Base-by-base conservation (phyloP, 192 early-diverging fungal species). In the Rhizophagus sp. region DNA sequence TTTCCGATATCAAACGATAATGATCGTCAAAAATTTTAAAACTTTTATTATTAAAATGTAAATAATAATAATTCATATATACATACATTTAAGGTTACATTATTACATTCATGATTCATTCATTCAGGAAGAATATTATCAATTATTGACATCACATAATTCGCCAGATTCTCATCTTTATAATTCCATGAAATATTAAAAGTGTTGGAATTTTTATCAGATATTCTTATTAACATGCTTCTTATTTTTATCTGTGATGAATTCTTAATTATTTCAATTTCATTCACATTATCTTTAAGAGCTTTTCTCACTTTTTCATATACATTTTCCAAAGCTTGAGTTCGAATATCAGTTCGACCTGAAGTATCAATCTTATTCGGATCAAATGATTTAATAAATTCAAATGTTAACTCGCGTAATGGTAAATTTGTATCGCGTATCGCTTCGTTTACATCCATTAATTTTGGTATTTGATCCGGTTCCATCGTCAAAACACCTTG, bases 81-180 rank as follows among this genome's bases (percentile, higher is more conserved):
- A 36, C 36, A 36, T 41, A 41, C 39, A 41, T 36, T 36, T 0
- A 34, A 34, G 33, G 33, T 39, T 39, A 39, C n/a, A n/a, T n/a
- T n/a, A n/a, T n/a, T n/a, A n/a, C n/a, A n/a, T n/a, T n/a, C n/a
- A n/a, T n/a, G n/a, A n/a, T n/a, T n/a, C 50, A 52, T 19, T 52
- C 50, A 66, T 12, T 70, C 68, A n/a, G 79, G 62, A 33, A 81
- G 69, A 8, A 65, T 67, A 13, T 78, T 70, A 44, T 91, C 89
- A 13, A 93, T 82, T 30, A 88, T 80, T 13, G 87, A 86, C 25
- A 93, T 81, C 19, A 89, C 81, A n/a, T 85, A 79, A 9, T 88
- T 90, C 0, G 92, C 92, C 36, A 93, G 83, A 67, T 89, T 90
- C 44, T 93, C 91, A 70, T 93, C 92, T 27, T 86, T 83, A 82